Evolutionary conservation across 177 flowering plant species (phyloP), one percentile per base, ranked within the genome.

Genomic region (Vitis hybrid): DNA sequence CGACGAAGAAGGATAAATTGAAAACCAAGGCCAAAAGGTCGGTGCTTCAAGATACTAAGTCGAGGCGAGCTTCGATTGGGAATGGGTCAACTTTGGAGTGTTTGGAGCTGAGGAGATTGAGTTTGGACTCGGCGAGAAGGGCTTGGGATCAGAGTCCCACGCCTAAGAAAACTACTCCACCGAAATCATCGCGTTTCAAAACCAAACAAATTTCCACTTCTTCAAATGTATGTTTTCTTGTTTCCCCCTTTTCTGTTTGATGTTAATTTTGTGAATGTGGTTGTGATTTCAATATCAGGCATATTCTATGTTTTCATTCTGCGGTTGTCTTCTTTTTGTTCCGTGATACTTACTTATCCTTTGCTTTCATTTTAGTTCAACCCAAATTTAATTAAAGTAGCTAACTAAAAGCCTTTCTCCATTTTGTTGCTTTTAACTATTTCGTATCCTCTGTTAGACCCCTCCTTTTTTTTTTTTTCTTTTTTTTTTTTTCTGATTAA

Each of bases 101-200:
- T 59, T 2, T 50, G 68, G 83, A 77, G 46, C 14, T 40, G 63
- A 74, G 85, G 77, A 75, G 84, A 60, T 48, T 82, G 83, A 85
- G 88, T 70, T 74, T 83, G 78, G 90, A 87, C 68, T 63, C 86
- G 9, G 40, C 77, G 15, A 52, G 87, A 56, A 78, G 62, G 60
- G 77, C 70, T 21, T 87, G 90, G 88, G 84, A 83, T 59, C 70
- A 56, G 50, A 59, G 74, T 57, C 70, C 75, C 0, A 67, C 70
- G 6, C 61, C 72, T 40, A 64, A 72, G 40, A 72, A 48, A 56
- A 70, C 64, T 52, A 49, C 50, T 3, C 70, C 52, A 35, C 32
- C 69, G 1, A 32, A 55, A 10, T 51, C 73, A 11, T 73, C 79
- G 13, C 61, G 35, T 14, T 66, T 67, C 66, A 79, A 65, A 56